Evolutionary conservation across 1,284 basidiomycete species (phyloP), one percentile per base, ranked within the genome.

Genomic region (Vanrija humicola): DNA sequence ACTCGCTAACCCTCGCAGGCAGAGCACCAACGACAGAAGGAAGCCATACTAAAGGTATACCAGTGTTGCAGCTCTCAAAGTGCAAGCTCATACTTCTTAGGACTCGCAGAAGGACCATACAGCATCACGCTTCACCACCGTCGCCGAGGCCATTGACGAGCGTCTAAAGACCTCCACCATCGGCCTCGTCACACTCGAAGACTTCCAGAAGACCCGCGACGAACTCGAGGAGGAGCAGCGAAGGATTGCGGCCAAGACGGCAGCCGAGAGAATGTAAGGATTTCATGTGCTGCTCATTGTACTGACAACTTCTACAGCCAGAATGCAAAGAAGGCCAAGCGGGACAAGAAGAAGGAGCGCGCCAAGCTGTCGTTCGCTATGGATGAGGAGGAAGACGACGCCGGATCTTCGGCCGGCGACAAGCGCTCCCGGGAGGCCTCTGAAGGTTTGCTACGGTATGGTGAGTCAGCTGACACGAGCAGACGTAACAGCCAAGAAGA

Each of bases 131-230:
- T 99, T 99, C 74, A 87, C 94, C 19, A 88, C 89, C 5, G 90
- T 96, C 75, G 86, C 90, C 75, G 95, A 98, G 72, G 91, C 88
- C 5, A 86, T 98, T 80, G 95, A 98, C 73, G 96, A 98, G 56
- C 83, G 84, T 12, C 82, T 99, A 50, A 98, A 97, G 80, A 84
- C 92, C 68, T 88, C 83, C 48, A 99, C 96, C 0, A 85, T 98
- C 54, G 96, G 96, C 65, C 83, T 99, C 15, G 94, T 98, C 2
- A 85, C 83, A 57, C 82, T 98, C 8, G 89, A 95, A 67, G 96
- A 98, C 47, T 98, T 98, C 65, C 88, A 90, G 72, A 86, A 89
- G 74, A 85, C 83, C 65, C 81, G 91, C 55, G 89, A 90, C 64
- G 90, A 89, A 68, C 78, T 98, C 4, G 93, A 98, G 71, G 96